phyloP scores from a whole-genome alignment of 768 basidiomycete species.

The Candolleomyces efflorescens region DNA sequence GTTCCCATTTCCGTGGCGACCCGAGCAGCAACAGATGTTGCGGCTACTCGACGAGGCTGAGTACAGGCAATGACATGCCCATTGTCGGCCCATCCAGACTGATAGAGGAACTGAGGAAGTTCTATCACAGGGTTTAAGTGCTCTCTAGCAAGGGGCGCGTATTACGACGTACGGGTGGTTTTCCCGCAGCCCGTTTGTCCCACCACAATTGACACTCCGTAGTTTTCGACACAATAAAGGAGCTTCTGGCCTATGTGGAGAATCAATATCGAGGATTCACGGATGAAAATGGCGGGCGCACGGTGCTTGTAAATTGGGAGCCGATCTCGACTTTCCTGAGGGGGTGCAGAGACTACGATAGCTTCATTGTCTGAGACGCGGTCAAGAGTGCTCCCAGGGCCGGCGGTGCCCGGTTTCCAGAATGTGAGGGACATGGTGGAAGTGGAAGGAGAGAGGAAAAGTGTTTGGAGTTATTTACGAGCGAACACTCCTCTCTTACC shows the following conservation, averaged over 20 bases:
- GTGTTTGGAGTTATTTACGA: constrained; percentile 3
- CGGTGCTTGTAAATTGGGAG: constrained; percentile 92
- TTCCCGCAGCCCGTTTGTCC: constrained; percentile 98
- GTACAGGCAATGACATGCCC: constrained; percentile 89
- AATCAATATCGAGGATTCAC: neutral
- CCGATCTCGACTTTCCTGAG: constrained; percentile 71
- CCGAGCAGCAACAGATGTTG: constrained; percentile 87
- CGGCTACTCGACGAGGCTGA: constrained; percentile 90
- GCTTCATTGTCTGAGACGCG: constrained; percentile 77
- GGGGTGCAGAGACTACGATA: constrained; percentile 46
- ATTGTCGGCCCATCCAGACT: constrained; percentile 87
- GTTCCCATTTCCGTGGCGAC: constrained; percentile 93
- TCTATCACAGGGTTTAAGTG: constrained; percentile 45
- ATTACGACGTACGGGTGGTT: constrained; percentile 75
- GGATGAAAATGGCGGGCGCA: constrained; percentile 26
- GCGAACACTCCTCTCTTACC: neutral
- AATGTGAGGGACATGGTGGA: constrained; percentile 58
- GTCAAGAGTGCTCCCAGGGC: constrained; percentile 86
- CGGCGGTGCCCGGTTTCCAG: constrained; percentile 87
- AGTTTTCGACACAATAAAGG: constrained; percentile 78
- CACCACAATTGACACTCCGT: constrained; percentile 83
- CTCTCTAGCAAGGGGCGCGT: constrained; percentile 1
- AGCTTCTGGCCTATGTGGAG: constrained; percentile 61
- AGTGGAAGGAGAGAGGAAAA: neutral
- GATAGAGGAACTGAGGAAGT: constrained; percentile 90